Evolutionary conservation across 305 asterid genomes (phyloP), one percentile per base, ranked within the genome.

Genomic region (Stenogyne calaminthoides): DNA sequence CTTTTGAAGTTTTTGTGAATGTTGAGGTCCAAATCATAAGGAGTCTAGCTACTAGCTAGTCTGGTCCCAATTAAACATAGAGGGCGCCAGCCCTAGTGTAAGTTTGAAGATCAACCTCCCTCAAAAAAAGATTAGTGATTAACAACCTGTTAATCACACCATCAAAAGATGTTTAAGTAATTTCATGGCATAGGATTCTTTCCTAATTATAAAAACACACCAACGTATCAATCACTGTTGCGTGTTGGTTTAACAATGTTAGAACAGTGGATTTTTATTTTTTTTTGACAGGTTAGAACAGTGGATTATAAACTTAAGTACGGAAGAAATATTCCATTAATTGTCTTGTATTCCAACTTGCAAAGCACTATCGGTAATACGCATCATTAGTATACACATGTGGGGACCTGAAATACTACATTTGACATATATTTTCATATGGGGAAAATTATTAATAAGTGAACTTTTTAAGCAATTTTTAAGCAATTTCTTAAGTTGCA

Each of bases 141-240:
- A 25, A 25, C 29, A 25, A 25, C 29, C 36, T 32, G 36, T 32
- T 32, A 32, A 32, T 32, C 36, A 32, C 36, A 37, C 11, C 77
- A 69, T 27, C 20, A 42, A 27, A 37, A 44, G 9, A 51, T 32
- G 54, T 19, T 27, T 73, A 42, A 62, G 40, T 55, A 62, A 36
- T 22, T 14, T 56, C 10, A 57, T 11, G 15, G 22, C 78, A 57
- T 74, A 7, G 74, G 81, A 77, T 72, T 72, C 72, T 56, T 46
- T 47, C 64, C 36, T 55, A 55, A 63, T 54, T 55, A 56, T 51
- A 55, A 11, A 39, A 19, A 57, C 29, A 61, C 40, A 75, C 74
- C 74, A 57, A 67, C 58, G 12, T 8, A 64, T 25, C n/a, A n/a
- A 67, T 3, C 69, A 20, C 69, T 34, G 74, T 56, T 57, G 54